Conservation (phyloP, 768 basidiomycete species). For the Leccinum arenicola region DNA sequence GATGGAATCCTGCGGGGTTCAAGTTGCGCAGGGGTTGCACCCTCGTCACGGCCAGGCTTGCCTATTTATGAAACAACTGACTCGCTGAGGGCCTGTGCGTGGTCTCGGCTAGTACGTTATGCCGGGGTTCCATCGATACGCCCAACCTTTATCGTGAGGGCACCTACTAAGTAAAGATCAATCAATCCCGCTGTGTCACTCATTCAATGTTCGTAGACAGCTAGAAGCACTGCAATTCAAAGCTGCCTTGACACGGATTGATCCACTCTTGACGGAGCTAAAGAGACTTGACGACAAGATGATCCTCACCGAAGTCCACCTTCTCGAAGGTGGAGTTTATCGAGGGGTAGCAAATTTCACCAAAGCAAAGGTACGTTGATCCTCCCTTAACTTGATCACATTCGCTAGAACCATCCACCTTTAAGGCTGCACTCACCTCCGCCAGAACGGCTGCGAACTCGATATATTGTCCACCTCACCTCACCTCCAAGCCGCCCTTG, state of each 20-base stretch:
- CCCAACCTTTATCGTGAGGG: conserved; percentile 32
- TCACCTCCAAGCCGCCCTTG: conserved; percentile 50
- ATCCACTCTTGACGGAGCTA: conserved; percentile 85
- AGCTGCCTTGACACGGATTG: conserved; percentile 77
- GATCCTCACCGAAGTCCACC: conserved; percentile 94
- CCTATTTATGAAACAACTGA: too few species aligned
- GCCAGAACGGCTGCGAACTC: conserved; percentile 92
- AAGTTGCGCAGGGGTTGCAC: too few species aligned
- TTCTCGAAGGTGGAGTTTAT: conserved; percentile 90
- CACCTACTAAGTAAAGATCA: neutral
- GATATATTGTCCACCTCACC: conserved; percentile 84
- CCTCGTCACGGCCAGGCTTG: too few species aligned
- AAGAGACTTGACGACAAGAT: conserved; percentile 96
- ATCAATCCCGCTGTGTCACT: neutral
- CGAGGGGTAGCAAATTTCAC: conserved; percentile 85
- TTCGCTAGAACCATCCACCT: neutral
- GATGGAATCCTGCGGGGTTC: too few species aligned
- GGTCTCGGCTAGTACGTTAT: too few species aligned
- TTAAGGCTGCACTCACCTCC: conserved; percentile 80
- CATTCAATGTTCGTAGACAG: conserved; percentile 42
- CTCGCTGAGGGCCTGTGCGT: too few species aligned
- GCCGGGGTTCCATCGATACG: too few species aligned
- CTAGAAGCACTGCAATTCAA: conserved; percentile 76
- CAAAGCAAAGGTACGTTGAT: conserved; percentile 72
- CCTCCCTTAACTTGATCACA: neutral